phyloP scores from a whole-genome alignment of 1,284 basidiomycete genomes.

The Austroboletus rostrupii region DNA sequence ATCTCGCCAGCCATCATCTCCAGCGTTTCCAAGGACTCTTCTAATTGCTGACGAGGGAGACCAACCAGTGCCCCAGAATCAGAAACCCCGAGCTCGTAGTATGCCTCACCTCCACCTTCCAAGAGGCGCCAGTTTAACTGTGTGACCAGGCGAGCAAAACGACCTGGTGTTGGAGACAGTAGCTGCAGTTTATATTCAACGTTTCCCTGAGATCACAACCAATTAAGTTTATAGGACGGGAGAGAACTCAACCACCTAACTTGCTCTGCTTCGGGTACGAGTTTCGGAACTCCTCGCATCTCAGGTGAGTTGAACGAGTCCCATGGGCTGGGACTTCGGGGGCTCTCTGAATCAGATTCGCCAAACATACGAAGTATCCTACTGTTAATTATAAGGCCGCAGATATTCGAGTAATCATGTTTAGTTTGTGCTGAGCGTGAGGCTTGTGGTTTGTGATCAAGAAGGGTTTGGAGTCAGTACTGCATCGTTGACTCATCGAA shows the following conservation, averaged over 20 bases:
- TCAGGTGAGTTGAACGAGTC: slow-evolving; percentile 57
- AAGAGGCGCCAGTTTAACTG: slow-evolving; percentile 94
- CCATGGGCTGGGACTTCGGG: slow-evolving; percentile 76
- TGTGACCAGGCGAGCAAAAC: slow-evolving; percentile 79
- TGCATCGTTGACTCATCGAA: too few species aligned
- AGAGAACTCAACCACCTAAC: slow-evolving; percentile 26
- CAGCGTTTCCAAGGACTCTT: slow-evolving; percentile 76
- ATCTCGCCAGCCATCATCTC: slow-evolving; percentile 91
- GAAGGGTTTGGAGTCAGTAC: too few species aligned
- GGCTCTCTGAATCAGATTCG: slow-evolving; percentile 73
- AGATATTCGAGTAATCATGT: slow-evolving; percentile 65
- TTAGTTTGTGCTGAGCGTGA: slow-evolving; percentile 11
- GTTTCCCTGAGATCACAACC: slow-evolving; percentile 51
- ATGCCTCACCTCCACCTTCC: slow-evolving; percentile 87
- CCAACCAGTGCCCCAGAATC: slow-evolving; percentile 87
- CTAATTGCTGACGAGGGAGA: slow-evolving; percentile 70
- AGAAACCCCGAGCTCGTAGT: slow-evolving; percentile 88
- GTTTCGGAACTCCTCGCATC: slow-evolving; percentile 40
- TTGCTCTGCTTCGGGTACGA: slow-evolving; percentile 72
- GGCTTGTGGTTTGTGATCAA: neutral
- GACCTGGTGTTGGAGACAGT: slow-evolving; percentile 62
- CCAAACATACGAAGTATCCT: slow-evolving; percentile 58
- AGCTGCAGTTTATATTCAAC: slow-evolving; percentile 87
- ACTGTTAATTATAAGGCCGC: slow-evolving; percentile 1
- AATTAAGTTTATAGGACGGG: neutral